Percentiles rank a stretch among this genome's conserved stretches.
Evolutionary conservation across 1,139 yeast genomes (phyloP).

Genomic region (Taphrina flavorubra): DNA sequence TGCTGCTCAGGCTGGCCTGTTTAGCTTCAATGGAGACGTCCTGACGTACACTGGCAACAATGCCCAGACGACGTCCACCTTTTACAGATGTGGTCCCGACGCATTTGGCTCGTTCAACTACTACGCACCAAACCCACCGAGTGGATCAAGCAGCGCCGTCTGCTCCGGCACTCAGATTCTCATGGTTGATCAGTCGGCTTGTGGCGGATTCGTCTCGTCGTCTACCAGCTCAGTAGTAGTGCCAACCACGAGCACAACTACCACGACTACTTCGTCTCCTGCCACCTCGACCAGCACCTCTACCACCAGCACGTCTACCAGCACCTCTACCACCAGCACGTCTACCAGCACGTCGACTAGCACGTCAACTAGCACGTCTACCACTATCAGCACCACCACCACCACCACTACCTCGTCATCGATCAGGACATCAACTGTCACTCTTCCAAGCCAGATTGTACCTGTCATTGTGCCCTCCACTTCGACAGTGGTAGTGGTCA

Average conservation of each 20-base stretch:
- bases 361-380: no score
- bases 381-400: not conserved
- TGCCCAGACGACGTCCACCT: constrained; percentile 6
- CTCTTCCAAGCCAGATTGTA: not conserved
- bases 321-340: no score
- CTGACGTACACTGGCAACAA: constrained; percentile 18
- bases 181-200: constrained; percentile 9
- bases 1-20: constrained; percentile 13
- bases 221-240: not conserved
- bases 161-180: not conserved
- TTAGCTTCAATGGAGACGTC: not conserved
- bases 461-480: not conserved
- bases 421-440: not conserved
- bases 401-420: not conserved
- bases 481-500: not conserved
- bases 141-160: not conserved
- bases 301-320: not conserved
- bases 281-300: no score
- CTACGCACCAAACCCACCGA: constrained; percentile 21
- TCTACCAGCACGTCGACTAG: no score
- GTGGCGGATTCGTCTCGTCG: constrained; percentile 12
- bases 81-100: constrained; percentile 25
- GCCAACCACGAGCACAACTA: not conserved
- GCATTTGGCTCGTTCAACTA: constrained; percentile 19
- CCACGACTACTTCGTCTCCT: no score